Conservation (phyloP, 768 basidiomycete species). For the Cyclocybe aegerita region DNA sequence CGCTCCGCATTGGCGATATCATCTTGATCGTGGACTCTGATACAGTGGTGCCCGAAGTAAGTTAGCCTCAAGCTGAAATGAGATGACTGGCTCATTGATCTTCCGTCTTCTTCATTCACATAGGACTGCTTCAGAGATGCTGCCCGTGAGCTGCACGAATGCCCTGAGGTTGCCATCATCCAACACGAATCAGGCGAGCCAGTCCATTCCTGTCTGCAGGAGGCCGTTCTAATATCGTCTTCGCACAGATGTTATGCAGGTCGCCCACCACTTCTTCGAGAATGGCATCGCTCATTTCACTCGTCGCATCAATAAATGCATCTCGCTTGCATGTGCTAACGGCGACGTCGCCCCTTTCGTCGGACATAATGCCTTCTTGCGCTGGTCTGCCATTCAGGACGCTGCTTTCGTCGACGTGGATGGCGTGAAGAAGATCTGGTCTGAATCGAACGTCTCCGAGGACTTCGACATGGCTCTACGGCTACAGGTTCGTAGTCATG, state of each 20-base stretch:
- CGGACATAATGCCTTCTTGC: slow-evolving; percentile 86
- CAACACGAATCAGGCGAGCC: slow-evolving; percentile 82
- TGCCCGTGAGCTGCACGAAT: slow-evolving; percentile 78
- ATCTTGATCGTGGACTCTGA: slow-evolving; percentile 84
- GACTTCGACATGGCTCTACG: slow-evolving; percentile 82
- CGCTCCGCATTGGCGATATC: slow-evolving; percentile 75
- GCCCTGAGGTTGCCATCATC: slow-evolving; percentile 84
- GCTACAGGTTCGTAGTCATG: slow-evolving; percentile 38
- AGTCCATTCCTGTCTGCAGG: neutral
- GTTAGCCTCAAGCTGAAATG: slow-evolving; percentile 5
- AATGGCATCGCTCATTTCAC: slow-evolving; percentile 90
- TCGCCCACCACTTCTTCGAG: slow-evolving; percentile 87
- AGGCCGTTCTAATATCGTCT: neutral
- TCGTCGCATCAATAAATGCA: slow-evolving; percentile 79
- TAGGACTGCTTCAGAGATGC: slow-evolving; percentile 90
- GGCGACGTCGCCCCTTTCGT: slow-evolving; percentile 85
- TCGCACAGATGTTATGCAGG: slow-evolving; percentile 79
- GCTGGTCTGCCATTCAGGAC: slow-evolving; percentile 89
- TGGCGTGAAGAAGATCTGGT: slow-evolving; percentile 74
- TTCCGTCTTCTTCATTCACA: neutral
- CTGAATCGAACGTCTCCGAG: slow-evolving; percentile 79
- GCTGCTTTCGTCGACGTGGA: slow-evolving; percentile 76
- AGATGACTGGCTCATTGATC: neutral
- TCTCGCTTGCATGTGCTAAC: slow-evolving; percentile 78
- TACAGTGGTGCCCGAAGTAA: slow-evolving; percentile 72